Evolutionary conservation across 2,329 filamentous ascomycete species (phyloP).

Genomic region (Fusarium brevicatenulatum): DNA sequence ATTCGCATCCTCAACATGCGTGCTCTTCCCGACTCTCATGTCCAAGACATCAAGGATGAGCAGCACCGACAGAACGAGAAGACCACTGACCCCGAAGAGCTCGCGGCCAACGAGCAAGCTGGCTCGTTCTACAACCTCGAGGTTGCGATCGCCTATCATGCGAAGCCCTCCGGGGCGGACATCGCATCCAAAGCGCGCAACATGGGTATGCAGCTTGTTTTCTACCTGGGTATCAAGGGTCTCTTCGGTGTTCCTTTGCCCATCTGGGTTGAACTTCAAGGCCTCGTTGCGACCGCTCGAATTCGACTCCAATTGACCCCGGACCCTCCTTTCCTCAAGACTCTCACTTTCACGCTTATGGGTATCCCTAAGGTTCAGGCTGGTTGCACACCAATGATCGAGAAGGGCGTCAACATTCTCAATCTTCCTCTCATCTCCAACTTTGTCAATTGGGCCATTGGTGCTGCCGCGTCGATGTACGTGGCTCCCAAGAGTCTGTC

Average conservation of each 20-base stretch:
- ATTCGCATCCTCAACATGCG: slow-evolving; percentile 88
- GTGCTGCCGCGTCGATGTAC: slow-evolving; percentile 86
- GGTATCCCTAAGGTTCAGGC: slow-evolving; percentile 90
- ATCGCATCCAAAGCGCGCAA: slow-evolving; percentile 87
- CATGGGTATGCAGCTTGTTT: slow-evolving; percentile 96
- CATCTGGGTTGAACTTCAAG: slow-evolving; percentile 88
- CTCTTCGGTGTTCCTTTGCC: slow-evolving; percentile 89
- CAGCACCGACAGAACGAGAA: slow-evolving; percentile 82
- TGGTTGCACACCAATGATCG: slow-evolving; percentile 91
- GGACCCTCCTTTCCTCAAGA: slow-evolving; percentile 91
- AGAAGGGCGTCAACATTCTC: slow-evolving; percentile 88
- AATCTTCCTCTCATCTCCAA: slow-evolving; percentile 94
- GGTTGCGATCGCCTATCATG: slow-evolving; percentile 90
- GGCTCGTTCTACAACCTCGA: slow-evolving; percentile 95
- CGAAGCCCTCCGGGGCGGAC: slow-evolving; percentile 75
- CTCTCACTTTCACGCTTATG: slow-evolving; percentile 92
- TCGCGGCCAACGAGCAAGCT: slow-evolving; percentile 88
- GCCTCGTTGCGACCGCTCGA: slow-evolving; percentile 88
- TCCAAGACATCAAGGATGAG: slow-evolving; percentile 82
- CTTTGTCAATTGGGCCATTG: slow-evolving; percentile 96
- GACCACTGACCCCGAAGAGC: slow-evolving; percentile 85
- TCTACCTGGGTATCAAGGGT: slow-evolving; percentile 90
- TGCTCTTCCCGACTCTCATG: slow-evolving; percentile 81
- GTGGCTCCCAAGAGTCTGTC: slow-evolving; percentile 96
- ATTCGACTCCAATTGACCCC: slow-evolving; percentile 87